A percentile compares a stretch with the other conserved stretches of the same genome.
Conservation (phyloP, 2,329 filamentous ascomycete genomes). For the Leptographium wingfieldii region DNA sequence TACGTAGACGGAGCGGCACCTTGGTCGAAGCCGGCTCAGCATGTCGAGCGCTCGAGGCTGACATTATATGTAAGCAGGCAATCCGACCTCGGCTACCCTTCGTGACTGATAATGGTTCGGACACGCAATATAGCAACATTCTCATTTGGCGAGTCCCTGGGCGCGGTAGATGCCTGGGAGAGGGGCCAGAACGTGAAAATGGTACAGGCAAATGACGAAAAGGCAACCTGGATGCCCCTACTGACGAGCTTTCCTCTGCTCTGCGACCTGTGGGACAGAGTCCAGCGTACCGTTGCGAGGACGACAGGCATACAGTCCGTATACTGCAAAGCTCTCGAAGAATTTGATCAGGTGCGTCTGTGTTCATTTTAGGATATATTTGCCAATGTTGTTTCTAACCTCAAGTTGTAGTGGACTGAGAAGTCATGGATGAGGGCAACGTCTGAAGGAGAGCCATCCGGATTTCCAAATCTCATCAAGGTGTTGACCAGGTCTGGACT, state of each 20-base stretch:
- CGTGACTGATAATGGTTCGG: not conserved
- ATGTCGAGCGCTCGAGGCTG: conserved; percentile 5
- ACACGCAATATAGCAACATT: conserved; percentile 3
- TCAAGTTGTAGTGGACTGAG: not conserved
- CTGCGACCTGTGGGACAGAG: not conserved
- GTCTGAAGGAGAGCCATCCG: not conserved
- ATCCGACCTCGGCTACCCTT: not conserved
- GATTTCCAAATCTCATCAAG: not conserved
- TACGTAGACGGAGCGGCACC: not conserved
- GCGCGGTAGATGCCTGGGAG: conserved; percentile 1
- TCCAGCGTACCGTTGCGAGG: not conserved
- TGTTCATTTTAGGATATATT: not conserved
- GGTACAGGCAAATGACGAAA: not conserved
- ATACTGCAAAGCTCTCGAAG: not conserved
- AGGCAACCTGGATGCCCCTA: not conserved
- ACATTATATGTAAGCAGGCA: conserved; percentile 6
- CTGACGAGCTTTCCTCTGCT: not conserved
- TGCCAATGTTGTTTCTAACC: not conserved
- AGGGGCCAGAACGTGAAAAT: conserved; percentile 1
- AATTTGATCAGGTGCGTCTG: not conserved
- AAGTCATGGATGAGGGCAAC: not conserved
- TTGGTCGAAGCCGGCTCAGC: not conserved
- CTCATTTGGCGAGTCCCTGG: conserved; percentile 2
- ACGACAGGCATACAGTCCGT: not conserved
- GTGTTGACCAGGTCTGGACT: conserved; percentile 3